A percentile compares a stretch with the other conserved stretches of the same genome.
phyloP scores from a whole-genome alignment of 805 yeast genomes.

The Sungouiella blattae region DNA sequence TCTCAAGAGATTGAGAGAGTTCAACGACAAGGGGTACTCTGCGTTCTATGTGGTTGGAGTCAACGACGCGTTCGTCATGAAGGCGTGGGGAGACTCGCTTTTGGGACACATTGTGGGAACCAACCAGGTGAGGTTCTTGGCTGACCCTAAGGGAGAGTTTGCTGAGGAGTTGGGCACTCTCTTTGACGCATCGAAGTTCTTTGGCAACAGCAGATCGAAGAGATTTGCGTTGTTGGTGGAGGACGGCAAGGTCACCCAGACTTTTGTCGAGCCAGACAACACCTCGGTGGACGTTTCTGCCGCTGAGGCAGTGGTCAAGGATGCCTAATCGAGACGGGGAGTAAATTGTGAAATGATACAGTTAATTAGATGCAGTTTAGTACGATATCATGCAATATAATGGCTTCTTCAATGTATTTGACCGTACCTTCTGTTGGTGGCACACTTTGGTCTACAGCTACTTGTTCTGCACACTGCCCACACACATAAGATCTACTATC shows the following conservation, averaged over 20 bases:
- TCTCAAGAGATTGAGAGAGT: slow-evolving; percentile 45
- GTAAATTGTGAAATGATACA: neutral
- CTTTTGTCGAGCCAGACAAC: slow-evolving; percentile 79
- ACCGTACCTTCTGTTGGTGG: too few species aligned
- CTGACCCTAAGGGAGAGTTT: slow-evolving; percentile 79
- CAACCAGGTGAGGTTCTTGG: slow-evolving; percentile 52
- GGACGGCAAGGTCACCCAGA: slow-evolving; percentile 64
- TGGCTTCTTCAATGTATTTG: too few species aligned
- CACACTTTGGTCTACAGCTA: too few species aligned
- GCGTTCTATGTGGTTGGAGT: slow-evolving; percentile 69
- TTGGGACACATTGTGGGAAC: slow-evolving; percentile 18
- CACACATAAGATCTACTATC: too few species aligned
- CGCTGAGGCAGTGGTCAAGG: slow-evolving; percentile 42
- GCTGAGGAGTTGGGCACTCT: slow-evolving; percentile 58
- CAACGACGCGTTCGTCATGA: slow-evolving; percentile 82
- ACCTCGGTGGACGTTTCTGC: slow-evolving; percentile 58
- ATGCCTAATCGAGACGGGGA: too few species aligned
- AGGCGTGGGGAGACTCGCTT: slow-evolving; percentile 65
- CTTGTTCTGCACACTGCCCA: too few species aligned
- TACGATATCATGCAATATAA: too few species aligned
- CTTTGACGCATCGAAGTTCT: slow-evolving; percentile 72
- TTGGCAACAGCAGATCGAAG: slow-evolving; percentile 72
- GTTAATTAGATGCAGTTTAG: too few species aligned
- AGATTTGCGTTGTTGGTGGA: slow-evolving; percentile 76
- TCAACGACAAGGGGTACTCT: slow-evolving; percentile 63